phyloP scores from a whole-genome alignment of 2,329 filamentous ascomycete species.

The Colletotrichum tanaceti region DNA sequence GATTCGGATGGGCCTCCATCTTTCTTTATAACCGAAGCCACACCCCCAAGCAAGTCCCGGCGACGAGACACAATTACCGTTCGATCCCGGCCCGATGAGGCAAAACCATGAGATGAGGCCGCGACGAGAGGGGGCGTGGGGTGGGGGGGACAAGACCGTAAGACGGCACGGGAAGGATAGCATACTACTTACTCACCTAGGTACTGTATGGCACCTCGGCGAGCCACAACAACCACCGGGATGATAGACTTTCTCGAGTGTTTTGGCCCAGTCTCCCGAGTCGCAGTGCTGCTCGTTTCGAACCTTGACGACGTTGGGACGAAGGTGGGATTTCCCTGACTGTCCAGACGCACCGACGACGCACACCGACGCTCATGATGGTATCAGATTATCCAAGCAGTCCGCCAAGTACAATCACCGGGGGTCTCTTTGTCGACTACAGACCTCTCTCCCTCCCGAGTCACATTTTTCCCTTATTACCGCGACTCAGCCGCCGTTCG shows the following conservation, averaged over 20 bases:
- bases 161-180: too few relatives aligned
- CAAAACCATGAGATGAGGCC: conserved; percentile 17
- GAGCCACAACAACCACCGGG: too few relatives aligned
- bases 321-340: conserved; percentile 36
- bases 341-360: conserved; percentile 33
- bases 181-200: too few relatives aligned
- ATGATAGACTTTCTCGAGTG: conserved; percentile 39
- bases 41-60: conserved; percentile 2
- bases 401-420: conserved; percentile 14
- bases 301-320: conserved; percentile 33
- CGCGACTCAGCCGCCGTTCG: conserved; percentile 4
- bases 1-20: neutral
- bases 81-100: neutral
- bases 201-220: too few relatives aligned
- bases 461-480: neutral
- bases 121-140: neutral
- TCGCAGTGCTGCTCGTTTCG: conserved; percentile 35
- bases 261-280: conserved; percentile 36
- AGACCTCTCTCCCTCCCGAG: neutral
- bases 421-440: neutral
- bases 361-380: too few relatives aligned
- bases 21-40: conserved; percentile 1
- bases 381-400: conserved; percentile 19
- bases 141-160: too few relatives aligned
- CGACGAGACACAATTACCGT: neutral